Base-by-base conservation (phyloP, 352 stramenopile species). In the Globisporangium parvum region DNA sequence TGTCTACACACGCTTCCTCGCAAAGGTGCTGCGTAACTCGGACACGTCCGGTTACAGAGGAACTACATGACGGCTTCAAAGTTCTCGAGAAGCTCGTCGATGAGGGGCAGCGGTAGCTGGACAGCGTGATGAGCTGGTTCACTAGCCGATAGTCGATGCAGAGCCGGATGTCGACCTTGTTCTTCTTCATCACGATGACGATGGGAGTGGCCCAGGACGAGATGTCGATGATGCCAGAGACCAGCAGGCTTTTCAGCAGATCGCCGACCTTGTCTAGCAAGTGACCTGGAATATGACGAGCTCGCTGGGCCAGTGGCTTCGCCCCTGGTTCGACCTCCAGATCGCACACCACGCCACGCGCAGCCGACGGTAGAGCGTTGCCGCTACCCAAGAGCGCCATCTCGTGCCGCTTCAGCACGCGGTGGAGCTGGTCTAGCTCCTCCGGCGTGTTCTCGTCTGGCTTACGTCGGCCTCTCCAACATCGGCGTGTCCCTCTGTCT, bases 71-170 rank as follows among this genome's bases (percentile, higher is more conserved):
- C 31, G 0, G 24, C 4, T 3, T 65, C 51, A n/a, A 70, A 73
- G 24, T 57, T 69, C 15, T 55, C 60, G 35, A 72, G 49, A 0
- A 67, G 24, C 12, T 72, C 65, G 12, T 67, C 57, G 33, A 72
- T 72, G 2, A 71, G 33, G 0, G 55, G 52, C 0, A 71, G 26
- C 0, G 65, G 60, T 66, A 71, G 8, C 53, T 65, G 45, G 61
- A 40, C 23, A 69, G 28, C 31, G 63, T 66, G 18, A 57, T 58
- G 17, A 66, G 57, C 21, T 48, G 15, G n/a, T 66, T 68, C 2
- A 66, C 60, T 2, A 9, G 3, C 0, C 56, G 52, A 3, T 68
- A 68, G 10, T 68, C 64, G 33, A 71, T 66, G 20, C 60, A 63
- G 0, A 63, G 45, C 17, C 50, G 41, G 41, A 63, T 59, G 6